These are phyloP conservation scores for Spergularia marina DNA, from an alignment of 148 eudicot genomes.

Conservation along the genomic window DNA sequence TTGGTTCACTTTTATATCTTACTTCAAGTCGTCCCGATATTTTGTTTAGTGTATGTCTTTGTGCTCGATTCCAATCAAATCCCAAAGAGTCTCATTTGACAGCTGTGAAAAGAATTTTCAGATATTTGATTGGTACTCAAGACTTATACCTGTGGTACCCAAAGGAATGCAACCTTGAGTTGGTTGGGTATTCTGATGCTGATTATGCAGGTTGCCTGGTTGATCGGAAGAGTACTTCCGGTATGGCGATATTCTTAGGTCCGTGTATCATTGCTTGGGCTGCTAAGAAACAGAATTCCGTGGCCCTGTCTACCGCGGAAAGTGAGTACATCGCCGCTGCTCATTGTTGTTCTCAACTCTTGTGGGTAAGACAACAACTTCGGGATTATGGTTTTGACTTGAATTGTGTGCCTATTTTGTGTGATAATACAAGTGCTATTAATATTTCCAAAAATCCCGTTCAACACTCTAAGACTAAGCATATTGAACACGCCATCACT, in stretches of 20 bases:
- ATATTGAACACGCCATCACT: too few species aligned
- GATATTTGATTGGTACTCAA: not conserved
- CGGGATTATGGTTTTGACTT: not conserved
- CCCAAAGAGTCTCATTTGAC: not conserved
- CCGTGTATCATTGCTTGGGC: not conserved
- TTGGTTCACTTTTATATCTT: too few species aligned
- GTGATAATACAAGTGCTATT: constrained; percentile 13
- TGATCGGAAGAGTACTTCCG: not conserved
- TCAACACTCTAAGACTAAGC: too few species aligned
- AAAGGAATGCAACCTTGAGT: not conserved
- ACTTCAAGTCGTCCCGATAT: too few species aligned
- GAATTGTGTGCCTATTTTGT: not conserved
- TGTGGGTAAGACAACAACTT: too few species aligned
- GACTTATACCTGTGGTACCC: not conserved
- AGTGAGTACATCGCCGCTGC: not conserved
- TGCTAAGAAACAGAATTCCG: not conserved
- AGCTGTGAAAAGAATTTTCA: not conserved
- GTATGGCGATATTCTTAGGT: not conserved
- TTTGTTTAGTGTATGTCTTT: too few species aligned
- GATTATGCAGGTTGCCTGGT: not conserved
- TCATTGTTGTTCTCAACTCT: too few species aligned
- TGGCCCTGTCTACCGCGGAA: constrained; percentile 9
- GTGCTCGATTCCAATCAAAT: not conserved
- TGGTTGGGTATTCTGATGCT: not conserved
- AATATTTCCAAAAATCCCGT: too few species aligned